These are phyloP conservation scores for Arachis stenosperma DNA, from an alignment of 306 rosid species.

Conservation along the genomic window DNA sequence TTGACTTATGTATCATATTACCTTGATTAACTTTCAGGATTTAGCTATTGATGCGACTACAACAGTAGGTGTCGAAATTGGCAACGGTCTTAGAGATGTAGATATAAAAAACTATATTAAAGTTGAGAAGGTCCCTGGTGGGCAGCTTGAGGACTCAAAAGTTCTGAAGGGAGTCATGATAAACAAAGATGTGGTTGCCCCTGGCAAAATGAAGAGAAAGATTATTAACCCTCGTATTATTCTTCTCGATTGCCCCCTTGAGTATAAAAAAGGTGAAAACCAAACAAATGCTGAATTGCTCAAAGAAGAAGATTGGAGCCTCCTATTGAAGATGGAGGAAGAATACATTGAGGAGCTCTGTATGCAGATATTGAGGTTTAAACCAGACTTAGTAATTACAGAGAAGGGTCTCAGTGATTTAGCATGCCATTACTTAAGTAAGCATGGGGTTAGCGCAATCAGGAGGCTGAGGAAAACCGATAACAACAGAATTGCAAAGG, in stretches of 20 bases:
- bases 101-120: constrained; percentile 92
- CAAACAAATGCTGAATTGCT: constrained; percentile 94
- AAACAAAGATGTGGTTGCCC: constrained; percentile 89
- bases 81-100: constrained; percentile 90
- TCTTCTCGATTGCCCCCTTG: constrained; percentile 90
- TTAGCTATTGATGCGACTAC: constrained; percentile 91
- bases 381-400: constrained; percentile 87
- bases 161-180: constrained; percentile 95
- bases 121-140: constrained; percentile 96
- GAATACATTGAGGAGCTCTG: constrained; percentile 88
- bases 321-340: constrained; percentile 84
- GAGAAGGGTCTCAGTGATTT: constrained; percentile 97
- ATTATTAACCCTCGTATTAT: constrained; percentile 87
- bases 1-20: constrained; percentile 23
- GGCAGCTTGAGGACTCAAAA: constrained; percentile 81
- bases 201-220: constrained; percentile 97
- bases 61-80: constrained; percentile 86
- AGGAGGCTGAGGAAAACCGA: constrained; percentile 91
- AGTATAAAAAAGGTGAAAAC: constrained; percentile 94
- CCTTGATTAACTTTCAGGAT: constrained; percentile 58
- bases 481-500: constrained; percentile 91
- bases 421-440: constrained; percentile 91
- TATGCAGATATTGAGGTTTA: constrained; percentile 82
- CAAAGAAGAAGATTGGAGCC: constrained; percentile 93
- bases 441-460: constrained; percentile 87